Evolutionary conservation across 495 filamentous ascomycete genomes (phyloP).

Genomic region (Lophium mytilinum): DNA sequence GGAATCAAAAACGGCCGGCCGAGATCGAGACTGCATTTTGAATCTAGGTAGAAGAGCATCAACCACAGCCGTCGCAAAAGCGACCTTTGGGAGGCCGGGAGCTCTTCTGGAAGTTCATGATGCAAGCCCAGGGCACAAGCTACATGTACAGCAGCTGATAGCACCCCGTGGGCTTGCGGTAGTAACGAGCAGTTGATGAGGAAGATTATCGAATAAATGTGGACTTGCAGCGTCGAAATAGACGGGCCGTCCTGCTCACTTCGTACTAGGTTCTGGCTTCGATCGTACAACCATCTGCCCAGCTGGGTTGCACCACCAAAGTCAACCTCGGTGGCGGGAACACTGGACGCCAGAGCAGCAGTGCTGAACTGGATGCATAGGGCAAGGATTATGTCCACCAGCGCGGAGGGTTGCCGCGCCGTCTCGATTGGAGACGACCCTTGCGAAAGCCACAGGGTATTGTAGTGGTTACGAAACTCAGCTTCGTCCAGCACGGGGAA

Average conservation of each 20-base stretch:
- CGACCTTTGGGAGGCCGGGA: constrained; percentile 35
- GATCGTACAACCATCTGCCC: constrained; percentile 39
- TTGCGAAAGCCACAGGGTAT: constrained; percentile 35
- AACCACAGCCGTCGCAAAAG: constrained; percentile 46
- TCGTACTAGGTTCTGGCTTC: constrained; percentile 40
- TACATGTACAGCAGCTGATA: constrained; percentile 38
- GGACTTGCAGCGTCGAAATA: constrained; percentile 45
- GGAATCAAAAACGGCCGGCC: constrained; percentile 39
- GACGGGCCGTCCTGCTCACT: constrained; percentile 44
- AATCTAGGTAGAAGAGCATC: constrained; percentile 42
- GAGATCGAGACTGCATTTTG: constrained; percentile 43
- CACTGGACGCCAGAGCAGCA: constrained; percentile 17
- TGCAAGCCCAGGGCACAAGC: constrained; percentile 47
- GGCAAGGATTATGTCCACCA: constrained; percentile 49
- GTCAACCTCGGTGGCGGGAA: constrained; percentile 5
- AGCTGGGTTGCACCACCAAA: constrained; percentile 37
- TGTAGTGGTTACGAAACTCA: constrained; percentile 42
- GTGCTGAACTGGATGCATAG: constrained; percentile 47
- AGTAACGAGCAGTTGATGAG: constrained; percentile 41
- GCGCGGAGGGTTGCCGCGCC: constrained; percentile 40
- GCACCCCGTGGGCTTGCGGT: constrained; percentile 40
- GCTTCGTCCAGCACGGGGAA: constrained; percentile 39
- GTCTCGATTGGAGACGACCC: constrained; percentile 14
- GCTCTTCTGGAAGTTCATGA: constrained; percentile 35
- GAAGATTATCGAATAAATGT: constrained; percentile 40